phyloP scores from a whole-genome alignment of 306 rosid species.

The Dalbergia cultrata region DNA sequence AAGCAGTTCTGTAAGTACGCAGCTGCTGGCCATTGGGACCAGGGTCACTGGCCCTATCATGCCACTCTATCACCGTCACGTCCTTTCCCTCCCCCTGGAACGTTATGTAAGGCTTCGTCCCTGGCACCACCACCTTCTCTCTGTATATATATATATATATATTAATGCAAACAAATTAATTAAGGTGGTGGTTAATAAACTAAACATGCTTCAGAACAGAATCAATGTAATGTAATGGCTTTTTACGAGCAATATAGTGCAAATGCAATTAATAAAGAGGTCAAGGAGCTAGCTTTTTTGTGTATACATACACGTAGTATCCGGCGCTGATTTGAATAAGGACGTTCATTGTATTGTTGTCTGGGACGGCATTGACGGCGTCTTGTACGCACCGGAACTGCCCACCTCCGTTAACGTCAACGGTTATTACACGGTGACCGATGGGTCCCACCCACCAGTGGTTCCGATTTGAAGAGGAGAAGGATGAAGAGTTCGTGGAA shows the following conservation, averaged over 20 bases:
- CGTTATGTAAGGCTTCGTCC: constrained; percentile 83
- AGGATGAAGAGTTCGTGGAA: constrained; percentile 23
- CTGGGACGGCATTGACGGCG: constrained; percentile 74
- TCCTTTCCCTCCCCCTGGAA: constrained; percentile 83
- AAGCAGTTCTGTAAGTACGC: constrained; percentile 90
- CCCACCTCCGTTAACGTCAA: constrained; percentile 66
- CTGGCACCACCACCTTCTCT: constrained; percentile 90
- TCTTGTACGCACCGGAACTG: constrained; percentile 76
- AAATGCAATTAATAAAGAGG: too few species aligned
- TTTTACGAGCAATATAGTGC: neutral
- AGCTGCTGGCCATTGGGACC: constrained; percentile 88
- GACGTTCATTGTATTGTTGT: constrained; percentile 64
- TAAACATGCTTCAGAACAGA: neutral
- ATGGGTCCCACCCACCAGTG: constrained; percentile 73
- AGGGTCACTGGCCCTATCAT: constrained; percentile 86
- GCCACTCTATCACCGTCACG: constrained; percentile 90
- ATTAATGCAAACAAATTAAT: too few species aligned
- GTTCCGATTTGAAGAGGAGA: neutral
- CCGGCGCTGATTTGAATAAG: constrained; percentile 77
- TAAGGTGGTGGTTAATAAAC: neutral
- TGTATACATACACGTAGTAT: constrained; percentile 66
- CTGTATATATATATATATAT: too few species aligned
- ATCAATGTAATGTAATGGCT: neutral
- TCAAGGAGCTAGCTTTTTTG: too few species aligned
- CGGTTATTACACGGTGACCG: constrained; percentile 69